phyloP scores from a whole-genome alignment of 1,284 basidiomycete genomes.

The Trametes hirsuta region DNA sequence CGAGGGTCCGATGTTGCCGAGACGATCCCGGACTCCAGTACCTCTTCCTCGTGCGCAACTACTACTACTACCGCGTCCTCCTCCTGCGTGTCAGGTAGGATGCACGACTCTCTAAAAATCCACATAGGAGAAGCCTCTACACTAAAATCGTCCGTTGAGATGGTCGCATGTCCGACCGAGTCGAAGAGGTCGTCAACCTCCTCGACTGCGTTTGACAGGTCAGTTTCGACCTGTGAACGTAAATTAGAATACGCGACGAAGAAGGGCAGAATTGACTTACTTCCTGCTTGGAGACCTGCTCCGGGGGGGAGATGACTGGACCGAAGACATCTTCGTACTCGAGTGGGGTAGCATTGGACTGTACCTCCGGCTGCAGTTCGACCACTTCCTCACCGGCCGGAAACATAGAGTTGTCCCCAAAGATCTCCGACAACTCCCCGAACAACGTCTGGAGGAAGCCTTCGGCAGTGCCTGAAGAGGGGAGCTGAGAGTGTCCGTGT shows the following conservation, averaged over 20 bases:
- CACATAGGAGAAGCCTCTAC: not conserved
- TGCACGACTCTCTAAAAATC: not conserved
- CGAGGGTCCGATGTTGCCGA: not conserved
- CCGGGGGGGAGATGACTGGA: not conserved
- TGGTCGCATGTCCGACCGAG: not conserved
- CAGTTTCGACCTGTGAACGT: not conserved
- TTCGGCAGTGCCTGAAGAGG: not conserved
- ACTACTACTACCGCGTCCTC: conserved; percentile 1
- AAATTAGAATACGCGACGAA: not conserved
- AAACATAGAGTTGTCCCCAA: not conserved
- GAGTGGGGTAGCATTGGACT: not conserved
- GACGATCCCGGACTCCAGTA: not conserved
- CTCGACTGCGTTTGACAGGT: not conserved
- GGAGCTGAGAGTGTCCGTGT: not conserved
- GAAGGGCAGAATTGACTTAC: not conserved
- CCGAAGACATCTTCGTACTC: not conserved
- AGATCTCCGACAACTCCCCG: too few species aligned
- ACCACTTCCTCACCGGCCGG: not conserved
- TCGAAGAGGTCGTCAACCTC: not conserved
- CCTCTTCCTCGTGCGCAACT: not conserved
- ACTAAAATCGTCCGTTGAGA: not conserved
- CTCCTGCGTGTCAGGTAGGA: not conserved
- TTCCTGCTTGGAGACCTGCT: not conserved
- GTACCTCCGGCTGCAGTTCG: not conserved
- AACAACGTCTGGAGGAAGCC: not conserved